Evolutionary conservation across 2,329 filamentous ascomycete genomes (phyloP).

Genomic region (Colletotrichum noveboracense): DNA sequence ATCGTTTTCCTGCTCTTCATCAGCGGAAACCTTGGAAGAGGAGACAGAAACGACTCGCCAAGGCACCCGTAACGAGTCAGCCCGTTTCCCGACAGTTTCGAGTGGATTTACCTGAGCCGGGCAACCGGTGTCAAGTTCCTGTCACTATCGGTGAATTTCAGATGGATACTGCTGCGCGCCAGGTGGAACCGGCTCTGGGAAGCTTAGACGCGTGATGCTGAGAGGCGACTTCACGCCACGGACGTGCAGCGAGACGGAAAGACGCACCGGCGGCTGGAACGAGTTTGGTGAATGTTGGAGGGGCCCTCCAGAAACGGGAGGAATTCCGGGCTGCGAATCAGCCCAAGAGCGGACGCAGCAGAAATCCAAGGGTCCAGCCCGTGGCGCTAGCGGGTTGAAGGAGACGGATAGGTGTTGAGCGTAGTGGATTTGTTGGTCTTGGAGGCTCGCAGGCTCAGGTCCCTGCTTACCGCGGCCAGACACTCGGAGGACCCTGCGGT

Average conservation of each 20-base stretch:
- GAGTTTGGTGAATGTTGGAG: not conserved
- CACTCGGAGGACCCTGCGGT: constrained; percentile 10
- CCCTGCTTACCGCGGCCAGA: constrained; percentile 6
- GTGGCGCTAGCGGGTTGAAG: not conserved
- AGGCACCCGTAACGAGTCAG: not conserved
- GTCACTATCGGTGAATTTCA: not conserved
- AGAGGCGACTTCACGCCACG: not conserved
- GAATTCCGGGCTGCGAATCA: not conserved
- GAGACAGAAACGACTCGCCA: not conserved
- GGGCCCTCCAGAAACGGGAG: not conserved
- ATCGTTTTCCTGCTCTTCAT: not conserved
- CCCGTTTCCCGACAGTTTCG: constrained; percentile 12
- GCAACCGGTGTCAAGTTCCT: not conserved
- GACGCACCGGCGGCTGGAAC: constrained; percentile 2
- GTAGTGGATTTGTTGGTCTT: not conserved
- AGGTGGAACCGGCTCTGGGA: not conserved
- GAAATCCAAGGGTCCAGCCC: constrained; percentile 6
- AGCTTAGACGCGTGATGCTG: not conserved
- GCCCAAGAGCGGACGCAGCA: not conserved
- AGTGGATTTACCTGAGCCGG: not conserved
- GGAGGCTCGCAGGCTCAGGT: not conserved
- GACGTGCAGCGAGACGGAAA: not conserved
- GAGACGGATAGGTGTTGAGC: not conserved
- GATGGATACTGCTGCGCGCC: not conserved
- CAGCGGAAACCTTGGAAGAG: not conserved